Conservation (phyloP, 2,329 filamentous ascomycete species). For the Fusarium bactridioides region DNA sequence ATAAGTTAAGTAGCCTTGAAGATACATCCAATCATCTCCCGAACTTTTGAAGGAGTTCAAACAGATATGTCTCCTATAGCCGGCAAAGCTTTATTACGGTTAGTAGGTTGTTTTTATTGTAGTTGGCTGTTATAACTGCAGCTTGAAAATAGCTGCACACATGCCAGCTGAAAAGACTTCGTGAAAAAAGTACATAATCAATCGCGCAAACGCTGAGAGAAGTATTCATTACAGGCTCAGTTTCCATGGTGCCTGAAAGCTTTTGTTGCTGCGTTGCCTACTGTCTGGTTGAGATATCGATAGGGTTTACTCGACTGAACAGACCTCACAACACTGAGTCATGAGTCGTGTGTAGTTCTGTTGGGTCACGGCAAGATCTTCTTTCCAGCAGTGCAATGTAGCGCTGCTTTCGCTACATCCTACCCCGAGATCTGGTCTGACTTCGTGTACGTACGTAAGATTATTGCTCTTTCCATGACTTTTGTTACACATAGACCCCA, state of each 20-base stretch:
- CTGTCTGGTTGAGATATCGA: neutral
- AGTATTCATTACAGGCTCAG: neutral
- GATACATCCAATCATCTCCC: neutral
- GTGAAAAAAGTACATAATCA: neutral
- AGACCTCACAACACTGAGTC: neutral
- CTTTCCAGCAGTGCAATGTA: too few relatives aligned
- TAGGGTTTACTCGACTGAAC: neutral
- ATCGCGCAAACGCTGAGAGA: neutral
- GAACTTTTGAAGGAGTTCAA: neutral
- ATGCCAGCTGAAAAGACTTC: neutral
- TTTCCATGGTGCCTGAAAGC: neutral
- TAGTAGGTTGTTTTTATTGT: neutral
- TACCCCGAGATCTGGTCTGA: too few relatives aligned
- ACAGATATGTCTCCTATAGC: neutral
- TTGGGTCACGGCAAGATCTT: too few relatives aligned
- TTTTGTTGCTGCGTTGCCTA: neutral
- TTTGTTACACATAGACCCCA: slow-evolving; percentile 38
- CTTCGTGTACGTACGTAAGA: slow-evolving; percentile 32
- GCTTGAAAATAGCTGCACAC: neutral
- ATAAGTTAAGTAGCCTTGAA: neutral
- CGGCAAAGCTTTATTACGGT: neutral
- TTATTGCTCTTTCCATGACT: slow-evolving; percentile 41
- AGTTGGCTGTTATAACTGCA: neutral
- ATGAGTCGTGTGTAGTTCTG: slow-evolving; percentile 10
- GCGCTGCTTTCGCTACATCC: too few relatives aligned